Evolutionary conservation across 768 basidiomycete genomes (phyloP).

Genomic region (Auricularia auricula-judae): DNA sequence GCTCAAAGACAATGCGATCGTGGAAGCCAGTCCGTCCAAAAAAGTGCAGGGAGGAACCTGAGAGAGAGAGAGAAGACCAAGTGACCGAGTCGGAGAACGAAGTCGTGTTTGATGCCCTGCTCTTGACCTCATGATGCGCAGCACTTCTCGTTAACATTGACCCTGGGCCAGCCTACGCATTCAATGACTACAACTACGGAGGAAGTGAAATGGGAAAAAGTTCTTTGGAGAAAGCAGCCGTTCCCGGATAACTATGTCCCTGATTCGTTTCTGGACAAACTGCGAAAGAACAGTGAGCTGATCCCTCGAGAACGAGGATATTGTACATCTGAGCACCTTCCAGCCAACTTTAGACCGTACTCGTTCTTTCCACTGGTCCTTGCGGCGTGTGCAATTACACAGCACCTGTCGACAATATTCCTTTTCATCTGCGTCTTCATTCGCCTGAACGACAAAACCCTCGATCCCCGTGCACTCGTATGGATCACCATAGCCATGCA

Average conservation of each 20-base stretch:
- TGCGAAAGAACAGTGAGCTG: conserved; percentile 66
- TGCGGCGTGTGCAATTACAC: conserved; percentile 65
- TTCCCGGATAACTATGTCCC: conserved; percentile 85
- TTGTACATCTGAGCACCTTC: not conserved
- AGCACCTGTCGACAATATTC: conserved; percentile 73
- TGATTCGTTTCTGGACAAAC: conserved; percentile 60
- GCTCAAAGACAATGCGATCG: too few species aligned
- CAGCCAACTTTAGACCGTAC: conserved; percentile 75
- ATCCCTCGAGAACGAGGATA: not conserved
- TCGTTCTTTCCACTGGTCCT: conserved; percentile 64
- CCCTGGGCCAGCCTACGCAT: not conserved
- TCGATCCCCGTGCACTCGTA: conserved; percentile 63
- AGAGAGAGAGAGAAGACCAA: too few species aligned
- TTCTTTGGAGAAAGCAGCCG: conserved; percentile 67
- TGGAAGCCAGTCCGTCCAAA: too few species aligned
- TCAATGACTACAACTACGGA: not conserved
- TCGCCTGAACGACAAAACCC: conserved; percentile 45
- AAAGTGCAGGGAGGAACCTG: too few species aligned
- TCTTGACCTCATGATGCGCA: too few species aligned
- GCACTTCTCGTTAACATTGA: too few species aligned
- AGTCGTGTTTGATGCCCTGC: too few species aligned
- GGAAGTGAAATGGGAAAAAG: conserved; percentile 44
- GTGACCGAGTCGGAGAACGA: too few species aligned
- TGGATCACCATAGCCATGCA: conserved; percentile 53
- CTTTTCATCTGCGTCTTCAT: conserved; percentile 76